These are phyloP conservation scores for Chlamydomonas sphaeroides DNA, from an alignment of 139 green algal species.

Conservation along the genomic window DNA sequence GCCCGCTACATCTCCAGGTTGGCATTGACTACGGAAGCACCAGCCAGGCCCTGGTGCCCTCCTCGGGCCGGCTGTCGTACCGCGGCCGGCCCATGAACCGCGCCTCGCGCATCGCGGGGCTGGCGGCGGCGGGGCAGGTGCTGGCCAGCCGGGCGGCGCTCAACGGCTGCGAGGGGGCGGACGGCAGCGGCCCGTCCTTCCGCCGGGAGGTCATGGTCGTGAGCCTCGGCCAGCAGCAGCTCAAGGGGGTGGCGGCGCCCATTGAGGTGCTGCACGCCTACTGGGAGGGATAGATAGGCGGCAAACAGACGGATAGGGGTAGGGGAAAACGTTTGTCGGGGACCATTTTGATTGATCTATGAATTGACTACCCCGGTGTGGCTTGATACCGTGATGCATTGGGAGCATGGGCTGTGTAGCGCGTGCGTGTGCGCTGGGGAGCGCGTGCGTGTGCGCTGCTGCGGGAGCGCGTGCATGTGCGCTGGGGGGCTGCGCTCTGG, in stretches of 20 bases:
- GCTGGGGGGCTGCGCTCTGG: no score
- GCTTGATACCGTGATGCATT: no score
- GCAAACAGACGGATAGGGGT: no score
- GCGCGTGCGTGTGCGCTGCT: no score
- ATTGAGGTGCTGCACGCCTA: background rate
- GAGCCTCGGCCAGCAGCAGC: background rate
- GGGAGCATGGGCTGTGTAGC: no score
- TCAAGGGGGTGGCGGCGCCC: background rate
- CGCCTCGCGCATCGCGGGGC: constrained; percentile 7
- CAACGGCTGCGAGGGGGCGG: background rate
- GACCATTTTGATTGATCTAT: no score
- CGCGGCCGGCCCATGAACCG: constrained; percentile 41
- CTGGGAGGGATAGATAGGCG: no score
- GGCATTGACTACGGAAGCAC: background rate
- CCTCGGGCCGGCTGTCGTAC: constrained; percentile 35
- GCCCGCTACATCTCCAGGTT: background rate
- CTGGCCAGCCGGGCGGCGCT: background rate
- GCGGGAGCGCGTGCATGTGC: no score
- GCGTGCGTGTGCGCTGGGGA: no score
- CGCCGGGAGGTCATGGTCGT: background rate
- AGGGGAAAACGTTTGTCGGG: no score
- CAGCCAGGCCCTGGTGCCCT: background rate
- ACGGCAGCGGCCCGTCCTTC: background rate
- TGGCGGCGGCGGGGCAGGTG: constrained; percentile 21
- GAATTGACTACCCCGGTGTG: no score